These are phyloP conservation scores for Termitomyces heimii DNA, from an alignment of 768 basidiomycete species.

Conservation along the genomic window DNA sequence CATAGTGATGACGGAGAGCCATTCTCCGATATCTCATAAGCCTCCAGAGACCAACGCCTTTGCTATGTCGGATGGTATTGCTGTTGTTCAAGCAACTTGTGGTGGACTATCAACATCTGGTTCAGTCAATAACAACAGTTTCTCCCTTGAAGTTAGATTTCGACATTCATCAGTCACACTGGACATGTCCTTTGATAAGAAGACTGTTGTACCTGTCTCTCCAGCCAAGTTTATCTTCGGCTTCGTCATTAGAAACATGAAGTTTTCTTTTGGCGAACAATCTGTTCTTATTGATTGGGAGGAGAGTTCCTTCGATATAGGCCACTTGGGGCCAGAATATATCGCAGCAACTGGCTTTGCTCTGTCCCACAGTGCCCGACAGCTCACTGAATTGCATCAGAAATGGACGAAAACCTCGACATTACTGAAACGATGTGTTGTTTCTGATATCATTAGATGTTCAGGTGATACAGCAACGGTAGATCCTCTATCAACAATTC, in stretches of 20 bases:
- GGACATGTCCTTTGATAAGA: conserved; percentile 27
- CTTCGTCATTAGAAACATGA: conserved; percentile 12
- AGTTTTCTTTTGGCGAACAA: background rate
- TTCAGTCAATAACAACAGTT: conserved; percentile 10
- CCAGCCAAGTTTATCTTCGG: conserved; percentile 22
- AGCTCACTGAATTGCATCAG: conserved; percentile 18
- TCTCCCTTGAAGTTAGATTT: conserved; percentile 17
- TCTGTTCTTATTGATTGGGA: conserved; percentile 14
- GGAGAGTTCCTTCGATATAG: conserved; percentile 21
- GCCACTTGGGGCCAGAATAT: conserved; percentile 39
- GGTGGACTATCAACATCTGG: conserved; percentile 18
- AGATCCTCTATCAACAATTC: conserved; percentile 77
- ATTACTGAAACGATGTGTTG: conserved; percentile 28
- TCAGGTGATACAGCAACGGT: conserved; percentile 48
- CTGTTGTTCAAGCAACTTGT: conserved; percentile 19
- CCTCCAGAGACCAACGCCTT: conserved; percentile 13
- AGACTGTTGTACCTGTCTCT: conserved; percentile 17
- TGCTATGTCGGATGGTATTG: conserved; percentile 26
- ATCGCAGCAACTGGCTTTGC: conserved; percentile 27
- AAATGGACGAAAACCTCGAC: conserved; percentile 24
- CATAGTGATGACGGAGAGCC: conserved; percentile 29
- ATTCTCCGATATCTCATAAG: conserved; percentile 19
- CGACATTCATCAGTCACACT: conserved; percentile 17
- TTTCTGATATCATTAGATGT: conserved; percentile 43
- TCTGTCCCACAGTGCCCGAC: conserved; percentile 18